Base-by-base conservation (phyloP, 768 basidiomycete genomes). In the Pulveroboletus sp. region DNA sequence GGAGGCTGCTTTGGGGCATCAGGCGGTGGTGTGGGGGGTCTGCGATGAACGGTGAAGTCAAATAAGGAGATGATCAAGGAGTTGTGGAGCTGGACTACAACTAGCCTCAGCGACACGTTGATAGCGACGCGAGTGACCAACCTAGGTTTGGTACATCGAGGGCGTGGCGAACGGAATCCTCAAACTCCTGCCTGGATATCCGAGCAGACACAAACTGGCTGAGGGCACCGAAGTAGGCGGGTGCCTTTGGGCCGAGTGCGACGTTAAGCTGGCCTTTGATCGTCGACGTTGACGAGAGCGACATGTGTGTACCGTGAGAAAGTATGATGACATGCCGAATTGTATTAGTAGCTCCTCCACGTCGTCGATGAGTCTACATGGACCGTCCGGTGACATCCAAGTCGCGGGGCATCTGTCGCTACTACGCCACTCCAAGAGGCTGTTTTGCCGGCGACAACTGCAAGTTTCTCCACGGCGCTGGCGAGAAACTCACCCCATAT, bases 1-100 rank as follows among this genome's bases (percentile, higher is more conserved):
- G 78, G 72, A 12, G 82, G 74, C 6, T 75, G 77, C 56, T 85
- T 86, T 9, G 84, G 77, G 2, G 72, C 62, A 33, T 83, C 70
- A n/a, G 77, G 76, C 1, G 82, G 80, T 5, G 86, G 84, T 1
- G 86, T 82, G 0, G 79, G 78, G 2, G 81, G 80, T 35, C 85
- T 78, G 56, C 84, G 81, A 56, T 85, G 80, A 0, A 81, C 80
- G 2, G 87, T 87, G 20, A 85, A 85, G 65, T 89, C 88, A 53
- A 91, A 88, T 14, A 92, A 67, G 2, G 89, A 89, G 25, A 91
- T 90, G 31, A 92, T 82, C 27, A 92, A 74, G 11, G 89, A 82
- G 65, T 92, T 92, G 62, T 92, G 90, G 2, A 90, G 70, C 65
- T 89, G 87, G 24, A 90, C 85, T 85, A 52, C n/a, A 36, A 10